phyloP scores from a whole-genome alignment of 306 rosid genomes.

The Cajanus cajan region DNA sequence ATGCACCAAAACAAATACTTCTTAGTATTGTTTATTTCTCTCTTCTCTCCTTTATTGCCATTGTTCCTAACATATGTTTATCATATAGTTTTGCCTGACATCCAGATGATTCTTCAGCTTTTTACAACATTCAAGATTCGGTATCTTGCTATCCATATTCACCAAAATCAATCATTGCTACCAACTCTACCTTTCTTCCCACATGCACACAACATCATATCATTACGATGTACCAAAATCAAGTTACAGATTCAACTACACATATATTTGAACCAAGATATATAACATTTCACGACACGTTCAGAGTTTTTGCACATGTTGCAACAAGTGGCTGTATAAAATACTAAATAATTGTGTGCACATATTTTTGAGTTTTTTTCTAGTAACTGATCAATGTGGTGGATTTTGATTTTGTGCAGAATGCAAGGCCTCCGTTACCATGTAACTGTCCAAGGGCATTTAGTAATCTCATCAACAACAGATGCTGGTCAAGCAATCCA shows the following conservation, averaged over 20 bases:
- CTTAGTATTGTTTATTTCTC: too few relatives aligned
- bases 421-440: constrained; percentile 93
- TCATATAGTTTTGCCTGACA: constrained; percentile 14
- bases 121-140: constrained; percentile 14
- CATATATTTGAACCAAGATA: neutral
- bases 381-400: neutral
- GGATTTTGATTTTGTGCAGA: constrained; percentile 69
- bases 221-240: neutral
- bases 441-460: constrained; percentile 70
- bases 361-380: too few relatives aligned
- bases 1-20: too few relatives aligned
- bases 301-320: neutral
- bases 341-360: neutral
- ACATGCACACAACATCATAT: constrained; percentile 6
- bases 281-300: neutral
- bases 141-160: constrained; percentile 17
- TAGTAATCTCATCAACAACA: constrained; percentile 62
- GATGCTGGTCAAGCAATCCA: constrained; percentile 90
- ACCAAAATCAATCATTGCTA: constrained; percentile 31
- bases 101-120: neutral
- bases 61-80: too few relatives aligned
- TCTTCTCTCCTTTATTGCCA: too few relatives aligned
- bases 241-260: neutral
- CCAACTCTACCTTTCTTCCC: constrained; percentile 5
- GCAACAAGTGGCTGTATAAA: neutral